Evolutionary conservation across 352 stramenopile species (phyloP).

Genomic region (Saprolegnia diclina): DNA sequence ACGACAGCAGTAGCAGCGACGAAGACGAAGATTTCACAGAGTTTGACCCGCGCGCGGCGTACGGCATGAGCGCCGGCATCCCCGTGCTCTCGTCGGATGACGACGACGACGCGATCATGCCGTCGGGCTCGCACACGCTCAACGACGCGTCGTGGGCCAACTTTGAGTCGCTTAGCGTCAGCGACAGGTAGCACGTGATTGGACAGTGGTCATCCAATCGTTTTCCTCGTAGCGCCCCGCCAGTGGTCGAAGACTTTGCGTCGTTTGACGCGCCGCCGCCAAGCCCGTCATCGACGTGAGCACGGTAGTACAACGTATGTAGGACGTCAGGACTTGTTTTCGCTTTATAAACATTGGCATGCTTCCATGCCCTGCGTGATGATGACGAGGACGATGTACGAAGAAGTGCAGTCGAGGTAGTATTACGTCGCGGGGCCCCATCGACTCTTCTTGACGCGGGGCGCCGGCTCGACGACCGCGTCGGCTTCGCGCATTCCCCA

Average conservation of each 20-base stretch:
- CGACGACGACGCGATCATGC: slow-evolving; percentile 24
- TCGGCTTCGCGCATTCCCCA: slow-evolving; percentile 4
- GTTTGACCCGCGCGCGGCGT: slow-evolving; percentile 23
- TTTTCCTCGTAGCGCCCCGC: neutral
- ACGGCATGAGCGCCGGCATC: neutral
- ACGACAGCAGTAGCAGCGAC: slow-evolving; percentile 80
- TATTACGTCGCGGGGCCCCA: slow-evolving; percentile 7
- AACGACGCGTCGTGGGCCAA: slow-evolving; percentile 31
- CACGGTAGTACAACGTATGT: slow-evolving; percentile 10
- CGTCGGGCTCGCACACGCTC: slow-evolving; percentile 30
- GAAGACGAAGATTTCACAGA: slow-evolving; percentile 61
- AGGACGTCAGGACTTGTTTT: slow-evolving; percentile 12
- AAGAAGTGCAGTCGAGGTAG: neutral
- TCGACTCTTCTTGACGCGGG: slow-evolving; percentile 13
- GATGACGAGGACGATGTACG: neutral
- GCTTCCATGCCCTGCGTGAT: too few species aligned
- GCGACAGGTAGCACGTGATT: neutral
- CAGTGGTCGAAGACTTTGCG: slow-evolving; percentile 13
- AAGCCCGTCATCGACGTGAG: neutral
- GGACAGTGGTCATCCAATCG: neutral
- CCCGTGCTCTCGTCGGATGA: slow-evolving; percentile 15
- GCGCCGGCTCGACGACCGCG: neutral
- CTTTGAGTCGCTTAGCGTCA: slow-evolving; percentile 10
- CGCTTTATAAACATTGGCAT: too few species aligned
- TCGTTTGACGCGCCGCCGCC: slow-evolving; percentile 23